Percentiles rank a stretch among this genome's conserved stretches.
These are phyloP conservation scores for Sphaceloma murrayae DNA, from an alignment of 2,329 filamentous ascomycete species.

Conservation along the genomic window DNA sequence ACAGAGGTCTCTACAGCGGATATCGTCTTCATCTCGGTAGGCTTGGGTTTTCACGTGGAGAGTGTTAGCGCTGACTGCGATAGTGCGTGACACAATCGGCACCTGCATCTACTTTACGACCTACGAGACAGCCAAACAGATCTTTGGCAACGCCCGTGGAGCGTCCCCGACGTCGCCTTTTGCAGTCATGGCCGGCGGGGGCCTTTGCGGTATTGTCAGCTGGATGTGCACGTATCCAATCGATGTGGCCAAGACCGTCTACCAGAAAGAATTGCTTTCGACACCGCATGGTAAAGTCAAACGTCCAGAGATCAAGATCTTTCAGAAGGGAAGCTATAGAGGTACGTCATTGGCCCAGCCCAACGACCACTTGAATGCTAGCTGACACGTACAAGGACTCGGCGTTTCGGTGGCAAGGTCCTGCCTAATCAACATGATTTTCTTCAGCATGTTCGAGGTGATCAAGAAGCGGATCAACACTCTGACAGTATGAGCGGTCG, in stretches of 20 bases:
- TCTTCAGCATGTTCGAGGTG: slow-evolving; percentile 81
- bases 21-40: slow-evolving; percentile 68
- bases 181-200: slow-evolving; percentile 68
- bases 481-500: slow-evolving; percentile 11
- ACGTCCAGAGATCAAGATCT: slow-evolving; percentile 64
- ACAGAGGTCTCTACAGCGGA: slow-evolving; percentile 67
- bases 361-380: neutral
- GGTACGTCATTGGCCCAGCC: slow-evolving; percentile 38
- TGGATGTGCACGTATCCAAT: slow-evolving; percentile 65
- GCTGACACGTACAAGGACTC: slow-evolving; percentile 37
- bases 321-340: slow-evolving; percentile 69
- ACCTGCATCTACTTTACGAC: slow-evolving; percentile 83
- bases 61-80: slow-evolving; percentile 6
- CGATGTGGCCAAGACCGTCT: slow-evolving; percentile 76
- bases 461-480: slow-evolving; percentile 53
- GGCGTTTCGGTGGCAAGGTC: slow-evolving; percentile 76
- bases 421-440: slow-evolving; percentile 76
- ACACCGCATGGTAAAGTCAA: slow-evolving; percentile 52
- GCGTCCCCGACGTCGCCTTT: slow-evolving; percentile 67
- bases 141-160: slow-evolving; percentile 65
- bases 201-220: slow-evolving; percentile 71
- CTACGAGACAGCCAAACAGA: slow-evolving; percentile 77
- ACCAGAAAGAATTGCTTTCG: slow-evolving; percentile 70
- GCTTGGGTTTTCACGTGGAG: slow-evolving; percentile 33
- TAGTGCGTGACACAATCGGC: slow-evolving; percentile 72